Base-by-base conservation (phyloP, 257 asterid genomes). In the Cruciata laevipes region DNA sequence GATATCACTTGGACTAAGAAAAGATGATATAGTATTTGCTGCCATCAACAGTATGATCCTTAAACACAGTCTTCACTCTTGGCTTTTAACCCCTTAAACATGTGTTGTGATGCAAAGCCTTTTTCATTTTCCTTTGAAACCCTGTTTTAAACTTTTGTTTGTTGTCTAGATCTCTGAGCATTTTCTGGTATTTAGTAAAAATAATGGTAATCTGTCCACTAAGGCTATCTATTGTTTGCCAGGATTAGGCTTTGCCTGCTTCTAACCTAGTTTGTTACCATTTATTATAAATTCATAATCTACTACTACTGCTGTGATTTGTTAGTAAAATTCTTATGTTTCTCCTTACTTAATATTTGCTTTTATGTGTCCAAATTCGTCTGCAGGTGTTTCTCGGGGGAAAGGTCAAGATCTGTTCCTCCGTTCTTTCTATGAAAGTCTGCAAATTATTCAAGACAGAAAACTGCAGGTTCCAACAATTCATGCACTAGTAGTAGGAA, bases 321-420 rank as follows among this genome's bases (percentile, higher is more conserved):
- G 58, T 38, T 24, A 38, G 2, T 17, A 56, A 32, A 8, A 7
- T 35, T 35, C 24, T 33, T 53, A 42, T 23, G 24, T 35, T 23
- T 30, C 14, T 21, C 24, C 52, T 27, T 25, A 33, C 32, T 32
- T 17, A 16, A 40, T 11, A 51, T 8, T 55, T 13, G 44, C 32
- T 20, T 3, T 30, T 57, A 25, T 31, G 25, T 20, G 21, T 27
- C 60, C 37, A 35, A 33, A 37, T 57, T 47, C 31, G 4, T 23
- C 32, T 70, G 62, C 79, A 93, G 99, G 99, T 78, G 99, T 93
- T 76, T 90, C 99, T 62, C 91, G 99, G 61, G 99, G 97, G 66
- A 93, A 93, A 80, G 97, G 97, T 65, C 99, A 93, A 75, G 99
- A 93, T 82, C 81, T 93, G 42, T 90, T 90, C 80, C 91, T 93